These are phyloP conservation scores for Beauveria varroae DNA, from an alignment of 2,329 filamentous ascomycete genomes.

Conservation along the genomic window DNA sequence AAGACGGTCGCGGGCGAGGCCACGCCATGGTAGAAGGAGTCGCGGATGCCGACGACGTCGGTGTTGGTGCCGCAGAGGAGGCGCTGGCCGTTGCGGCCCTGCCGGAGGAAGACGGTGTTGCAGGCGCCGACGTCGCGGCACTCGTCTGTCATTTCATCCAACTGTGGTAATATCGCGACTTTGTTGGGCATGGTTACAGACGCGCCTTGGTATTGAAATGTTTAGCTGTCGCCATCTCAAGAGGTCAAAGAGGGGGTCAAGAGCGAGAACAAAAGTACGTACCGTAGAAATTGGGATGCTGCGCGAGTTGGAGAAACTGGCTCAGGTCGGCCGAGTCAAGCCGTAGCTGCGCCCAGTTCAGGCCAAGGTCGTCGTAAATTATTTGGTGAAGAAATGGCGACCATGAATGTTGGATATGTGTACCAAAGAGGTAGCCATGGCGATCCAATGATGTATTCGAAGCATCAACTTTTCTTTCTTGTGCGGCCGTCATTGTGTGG, in stretches of 20 bases:
- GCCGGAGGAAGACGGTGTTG: constrained; percentile 67
- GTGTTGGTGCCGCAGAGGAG: constrained; percentile 70
- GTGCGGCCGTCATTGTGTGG: not conserved
- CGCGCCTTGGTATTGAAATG: constrained; percentile 38
- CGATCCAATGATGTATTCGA: constrained; percentile 27
- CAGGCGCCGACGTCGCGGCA: constrained; percentile 67
- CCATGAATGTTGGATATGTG: constrained; percentile 47
- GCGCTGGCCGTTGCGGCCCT: constrained; percentile 36
- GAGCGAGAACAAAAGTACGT: constrained; percentile 14
- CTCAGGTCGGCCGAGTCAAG: constrained; percentile 45
- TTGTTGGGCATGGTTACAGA: constrained; percentile 83
- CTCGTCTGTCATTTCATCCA: constrained; percentile 68
- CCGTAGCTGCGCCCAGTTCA: constrained; percentile 44
- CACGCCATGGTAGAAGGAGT: constrained; percentile 57
- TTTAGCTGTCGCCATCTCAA: not conserved
- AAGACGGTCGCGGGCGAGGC: constrained; percentile 37
- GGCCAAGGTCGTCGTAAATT: constrained; percentile 42
- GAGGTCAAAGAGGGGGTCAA: no score
- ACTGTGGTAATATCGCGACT: constrained; percentile 63
- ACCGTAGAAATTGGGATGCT: constrained; percentile 56
- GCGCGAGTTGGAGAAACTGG: constrained; percentile 42
- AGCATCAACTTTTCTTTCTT: not conserved
- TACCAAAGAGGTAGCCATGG: constrained; percentile 50
- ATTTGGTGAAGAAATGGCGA: constrained; percentile 47
- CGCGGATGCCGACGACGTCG: constrained; percentile 69